These are phyloP conservation scores for Colletotrichum tofieldiae DNA, from an alignment of 2,329 filamentous ascomycete species.

Conservation along the genomic window DNA sequence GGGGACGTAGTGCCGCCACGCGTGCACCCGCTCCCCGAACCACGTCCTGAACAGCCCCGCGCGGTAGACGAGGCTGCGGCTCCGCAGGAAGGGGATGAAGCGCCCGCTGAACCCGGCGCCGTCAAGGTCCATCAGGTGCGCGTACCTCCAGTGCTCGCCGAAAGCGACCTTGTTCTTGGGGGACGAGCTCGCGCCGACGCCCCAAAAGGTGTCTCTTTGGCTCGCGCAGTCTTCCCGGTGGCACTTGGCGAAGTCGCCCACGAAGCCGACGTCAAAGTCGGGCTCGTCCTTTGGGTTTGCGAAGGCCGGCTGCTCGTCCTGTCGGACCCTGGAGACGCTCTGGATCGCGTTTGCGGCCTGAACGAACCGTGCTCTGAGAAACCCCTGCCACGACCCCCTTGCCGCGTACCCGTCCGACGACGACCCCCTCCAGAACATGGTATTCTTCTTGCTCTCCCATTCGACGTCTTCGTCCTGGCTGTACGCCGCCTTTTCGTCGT, in stretches of 20 bases:
- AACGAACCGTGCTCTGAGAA: slow-evolving; percentile 73
- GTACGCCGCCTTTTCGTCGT: slow-evolving; percentile 56
- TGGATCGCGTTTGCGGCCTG: slow-evolving; percentile 61
- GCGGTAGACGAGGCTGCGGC: slow-evolving; percentile 69
- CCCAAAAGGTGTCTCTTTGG: slow-evolving; percentile 53
- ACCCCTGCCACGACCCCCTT: slow-evolving; percentile 69
- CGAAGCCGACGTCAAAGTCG: slow-evolving; percentile 55
- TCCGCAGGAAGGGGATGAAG: slow-evolving; percentile 66
- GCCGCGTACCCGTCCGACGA: slow-evolving; percentile 66
- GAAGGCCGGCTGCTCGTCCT: slow-evolving; percentile 1
- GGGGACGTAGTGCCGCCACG: slow-evolving; percentile 77
- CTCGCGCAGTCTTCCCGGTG: slow-evolving; percentile 51
- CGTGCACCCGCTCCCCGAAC: slow-evolving; percentile 73
- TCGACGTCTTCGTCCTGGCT: slow-evolving; percentile 57
- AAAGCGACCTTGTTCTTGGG: slow-evolving; percentile 49
- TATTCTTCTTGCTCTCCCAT: slow-evolving; percentile 65
- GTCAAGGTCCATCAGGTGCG: slow-evolving; percentile 73
- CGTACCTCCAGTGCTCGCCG: slow-evolving; percentile 59
- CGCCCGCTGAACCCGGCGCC: slow-evolving; percentile 67
- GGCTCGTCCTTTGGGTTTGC: slow-evolving; percentile 22
- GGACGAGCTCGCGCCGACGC: slow-evolving; percentile 43
- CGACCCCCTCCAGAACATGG: slow-evolving; percentile 69
- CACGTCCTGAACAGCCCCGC: slow-evolving; percentile 75
- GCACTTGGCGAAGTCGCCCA: slow-evolving; percentile 56
- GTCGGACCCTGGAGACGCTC: slow-evolving; percentile 36